A percentile compares a stretch with the other conserved stretches of the same genome.
These are phyloP conservation scores for Yarrowia sp. DNA, from an alignment of 805 yeast species.

Conservation along the genomic window DNA sequence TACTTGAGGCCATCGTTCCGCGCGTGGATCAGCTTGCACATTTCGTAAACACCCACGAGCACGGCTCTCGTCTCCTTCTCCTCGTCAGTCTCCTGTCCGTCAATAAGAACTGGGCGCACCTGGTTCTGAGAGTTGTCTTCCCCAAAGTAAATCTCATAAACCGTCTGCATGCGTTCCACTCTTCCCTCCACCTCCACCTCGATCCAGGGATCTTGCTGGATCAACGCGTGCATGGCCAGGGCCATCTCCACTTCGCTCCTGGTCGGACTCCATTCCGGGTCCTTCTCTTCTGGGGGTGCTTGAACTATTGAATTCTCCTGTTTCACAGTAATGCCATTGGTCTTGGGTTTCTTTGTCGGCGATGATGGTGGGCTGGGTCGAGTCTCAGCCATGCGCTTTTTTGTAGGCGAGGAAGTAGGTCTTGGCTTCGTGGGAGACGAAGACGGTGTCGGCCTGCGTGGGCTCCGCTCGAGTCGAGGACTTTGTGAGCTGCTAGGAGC, in stretches of 20 bases:
- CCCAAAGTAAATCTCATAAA: not conserved
- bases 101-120: not conserved
- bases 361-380: too few relatives aligned
- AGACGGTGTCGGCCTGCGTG: too few relatives aligned
- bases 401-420: too few relatives aligned
- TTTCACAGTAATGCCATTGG: too few relatives aligned
- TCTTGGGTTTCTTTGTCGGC: too few relatives aligned
- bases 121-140: not conserved
- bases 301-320: not conserved
- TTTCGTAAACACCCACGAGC: not conserved
- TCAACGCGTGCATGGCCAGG: not conserved
- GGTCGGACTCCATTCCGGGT: not conserved
- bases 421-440: too few relatives aligned
- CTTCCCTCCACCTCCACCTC: not conserved
- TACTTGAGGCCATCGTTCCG: constrained; percentile 1
- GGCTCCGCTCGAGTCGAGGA: not conserved
- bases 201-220: not conserved
- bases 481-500: not conserved
- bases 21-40: not conserved
- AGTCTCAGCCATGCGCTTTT: too few relatives aligned
- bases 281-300: not conserved
- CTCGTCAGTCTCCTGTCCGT: not conserved
- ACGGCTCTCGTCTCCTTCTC: not conserved
- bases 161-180: not conserved
- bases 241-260: not conserved